Evolutionary conservation across 495 filamentous ascomycete genomes (phyloP).

Genomic region (Bombardia bombarda): DNA sequence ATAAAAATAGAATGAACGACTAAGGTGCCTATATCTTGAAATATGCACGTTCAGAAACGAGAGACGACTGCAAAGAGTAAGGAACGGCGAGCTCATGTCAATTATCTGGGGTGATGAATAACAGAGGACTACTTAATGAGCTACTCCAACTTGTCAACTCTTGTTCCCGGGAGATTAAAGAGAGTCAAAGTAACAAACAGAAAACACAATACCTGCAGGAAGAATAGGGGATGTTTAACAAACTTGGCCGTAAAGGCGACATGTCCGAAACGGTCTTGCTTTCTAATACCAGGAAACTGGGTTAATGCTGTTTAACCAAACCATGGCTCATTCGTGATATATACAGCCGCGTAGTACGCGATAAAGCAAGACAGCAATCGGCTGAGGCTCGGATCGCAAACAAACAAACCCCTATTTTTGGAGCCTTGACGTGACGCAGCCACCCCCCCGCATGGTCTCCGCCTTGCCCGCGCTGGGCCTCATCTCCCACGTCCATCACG

Average conservation of each 20-base stretch:
- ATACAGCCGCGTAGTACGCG: slow-evolving; percentile 1
- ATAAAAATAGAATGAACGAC: slow-evolving; percentile 4
- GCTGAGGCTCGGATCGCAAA: not conserved
- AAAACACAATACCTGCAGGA: no score
- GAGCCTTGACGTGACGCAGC: not conserved
- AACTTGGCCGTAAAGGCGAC: not conserved
- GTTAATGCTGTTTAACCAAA: not conserved
- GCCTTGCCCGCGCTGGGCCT: no score
- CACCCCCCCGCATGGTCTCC: no score
- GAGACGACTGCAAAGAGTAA: slow-evolving; percentile 1
- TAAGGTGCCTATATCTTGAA: slow-evolving; percentile 3
- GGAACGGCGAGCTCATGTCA: slow-evolving; percentile 1
- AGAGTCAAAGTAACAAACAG: slow-evolving; percentile 21
- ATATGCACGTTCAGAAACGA: slow-evolving; percentile 7
- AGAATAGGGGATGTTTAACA: slow-evolving; percentile 1
- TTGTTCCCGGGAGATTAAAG: slow-evolving; percentile 8
- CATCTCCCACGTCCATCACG: no score
- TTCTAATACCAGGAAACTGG: not conserved
- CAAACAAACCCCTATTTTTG: not conserved
- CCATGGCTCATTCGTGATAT: no score
- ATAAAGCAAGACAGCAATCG: not conserved
- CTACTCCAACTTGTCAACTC: slow-evolving; percentile 10
- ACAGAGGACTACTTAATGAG: slow-evolving; percentile 1
- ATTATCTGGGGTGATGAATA: not conserved
- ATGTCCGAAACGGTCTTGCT: slow-evolving; percentile 1